These are phyloP conservation scores for Schwanniomyces yamadae DNA, from an alignment of 805 yeast genomes.

Conservation along the genomic window DNA sequence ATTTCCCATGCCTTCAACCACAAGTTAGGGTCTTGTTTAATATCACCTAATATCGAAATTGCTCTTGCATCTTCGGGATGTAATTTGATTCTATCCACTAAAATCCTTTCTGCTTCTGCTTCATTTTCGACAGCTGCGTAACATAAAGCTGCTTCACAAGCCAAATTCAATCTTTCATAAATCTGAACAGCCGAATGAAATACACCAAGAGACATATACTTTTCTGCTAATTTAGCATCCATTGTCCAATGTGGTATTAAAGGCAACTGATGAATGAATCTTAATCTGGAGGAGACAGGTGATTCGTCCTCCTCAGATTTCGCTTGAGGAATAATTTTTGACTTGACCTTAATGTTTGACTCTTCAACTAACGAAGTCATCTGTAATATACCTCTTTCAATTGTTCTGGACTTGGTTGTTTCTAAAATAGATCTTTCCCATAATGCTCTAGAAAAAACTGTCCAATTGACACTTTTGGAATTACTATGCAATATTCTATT, in stretches of 20 bases:
- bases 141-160: slow-evolving; percentile 86
- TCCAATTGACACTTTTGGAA: slow-evolving; percentile 59
- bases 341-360: slow-evolving; percentile 63
- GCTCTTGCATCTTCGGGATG: slow-evolving; percentile 82
- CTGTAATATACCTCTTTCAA: slow-evolving; percentile 91
- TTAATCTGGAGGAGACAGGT: slow-evolving; percentile 51
- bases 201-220: slow-evolving; percentile 80
- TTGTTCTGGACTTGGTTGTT: slow-evolving; percentile 75
- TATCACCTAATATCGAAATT: slow-evolving; percentile 80
- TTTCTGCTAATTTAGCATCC: slow-evolving; percentile 82
- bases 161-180: slow-evolving; percentile 72
- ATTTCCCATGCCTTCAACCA: slow-evolving; percentile 90
- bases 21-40: slow-evolving; percentile 66
- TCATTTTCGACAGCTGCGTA: slow-evolving; percentile 82
- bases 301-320: slow-evolving; percentile 23
- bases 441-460: slow-evolving; percentile 73
- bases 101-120: slow-evolving; percentile 58
- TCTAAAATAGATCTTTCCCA: slow-evolving; percentile 91
- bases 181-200: slow-evolving; percentile 85
- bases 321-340: slow-evolving; percentile 52
- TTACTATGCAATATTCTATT: slow-evolving; percentile 64
- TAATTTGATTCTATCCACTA: slow-evolving; percentile 50
- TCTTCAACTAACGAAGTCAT: slow-evolving; percentile 91
- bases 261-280: slow-evolving; percentile 72
- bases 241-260: slow-evolving; percentile 81